Conservation (phyloP, 2,329 filamentous ascomycete species). For the Aspergillus japonicus region DNA sequence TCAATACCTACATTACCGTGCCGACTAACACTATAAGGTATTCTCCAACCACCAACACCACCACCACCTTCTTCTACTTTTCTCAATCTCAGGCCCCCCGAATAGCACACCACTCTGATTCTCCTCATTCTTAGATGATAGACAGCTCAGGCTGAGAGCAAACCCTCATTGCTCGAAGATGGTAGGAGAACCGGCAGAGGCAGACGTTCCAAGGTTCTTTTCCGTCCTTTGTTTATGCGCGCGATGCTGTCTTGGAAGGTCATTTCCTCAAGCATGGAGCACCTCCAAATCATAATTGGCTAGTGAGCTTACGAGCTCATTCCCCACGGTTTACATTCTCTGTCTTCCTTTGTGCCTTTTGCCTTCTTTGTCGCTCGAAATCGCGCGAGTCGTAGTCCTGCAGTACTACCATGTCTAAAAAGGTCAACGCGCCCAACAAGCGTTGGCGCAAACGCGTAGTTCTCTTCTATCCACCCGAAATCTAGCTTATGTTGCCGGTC, state of each 20-base stretch:
- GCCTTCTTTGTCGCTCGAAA: not conserved
- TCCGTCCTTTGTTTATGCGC: not conserved
- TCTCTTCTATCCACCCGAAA: not conserved
- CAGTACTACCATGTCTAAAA: not conserved
- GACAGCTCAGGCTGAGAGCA: no score
- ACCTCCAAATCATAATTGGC: not conserved
- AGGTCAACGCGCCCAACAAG: not conserved
- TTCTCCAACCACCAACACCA: no score
- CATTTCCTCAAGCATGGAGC: not conserved
- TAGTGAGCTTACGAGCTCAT: not conserved
- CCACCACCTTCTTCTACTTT: no score
- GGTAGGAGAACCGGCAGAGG: not conserved
- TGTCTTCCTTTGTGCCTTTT: not conserved
- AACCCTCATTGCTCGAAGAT: no score
- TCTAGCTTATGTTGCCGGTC: not conserved
- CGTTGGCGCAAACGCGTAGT: not conserved
- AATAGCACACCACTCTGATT: no score
- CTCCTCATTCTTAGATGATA: no score
- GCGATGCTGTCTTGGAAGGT: not conserved
- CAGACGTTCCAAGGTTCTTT: not conserved
- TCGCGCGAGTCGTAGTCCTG: no score
- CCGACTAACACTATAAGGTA: no score
- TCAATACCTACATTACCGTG: no score
- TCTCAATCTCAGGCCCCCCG: no score
- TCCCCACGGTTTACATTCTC: not conserved